A percentile compares a stretch with the other conserved stretches of the same genome.
Evolutionary conservation across 345 rosid species (phyloP).

Genomic region (Boechera stricta): DNA sequence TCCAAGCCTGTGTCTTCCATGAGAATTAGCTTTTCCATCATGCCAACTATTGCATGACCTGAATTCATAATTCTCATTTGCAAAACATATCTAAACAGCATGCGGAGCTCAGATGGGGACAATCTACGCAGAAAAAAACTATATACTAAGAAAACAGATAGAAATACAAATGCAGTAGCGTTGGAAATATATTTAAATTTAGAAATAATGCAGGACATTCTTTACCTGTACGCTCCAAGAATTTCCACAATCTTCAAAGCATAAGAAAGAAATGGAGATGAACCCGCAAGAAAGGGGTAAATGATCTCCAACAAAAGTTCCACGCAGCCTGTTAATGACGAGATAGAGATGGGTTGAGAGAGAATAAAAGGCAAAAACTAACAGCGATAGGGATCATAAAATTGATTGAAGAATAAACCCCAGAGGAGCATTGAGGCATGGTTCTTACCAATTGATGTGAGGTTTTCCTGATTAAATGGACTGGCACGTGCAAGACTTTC

Average conservation of each 20-base stretch:
- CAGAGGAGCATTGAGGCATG: conserved; percentile 22
- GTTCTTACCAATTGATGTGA: conserved; percentile 88
- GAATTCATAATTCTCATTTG: conserved; percentile 85
- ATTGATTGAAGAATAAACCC: conserved; percentile 27
- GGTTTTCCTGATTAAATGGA: conserved; percentile 93
- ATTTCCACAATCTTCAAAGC: conserved; percentile 93
- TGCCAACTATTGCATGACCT: conserved; percentile 79
- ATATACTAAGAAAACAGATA: conserved; percentile 32
- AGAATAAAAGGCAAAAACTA: conserved; percentile 44
- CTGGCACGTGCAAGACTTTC: conserved; percentile 87
- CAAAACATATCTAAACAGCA: conserved; percentile 79
- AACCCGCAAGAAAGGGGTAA: conserved; percentile 83
- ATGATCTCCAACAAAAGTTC: conserved; percentile 92
- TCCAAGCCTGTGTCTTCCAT: conserved; percentile 84
- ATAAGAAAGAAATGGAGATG: conserved; percentile 81
- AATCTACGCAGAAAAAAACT: conserved; percentile 65
- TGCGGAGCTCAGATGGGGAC: conserved; percentile 89
- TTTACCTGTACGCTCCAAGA: conserved; percentile 95
- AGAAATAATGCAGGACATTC: conserved; percentile 23
- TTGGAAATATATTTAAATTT: conserved; percentile 21
- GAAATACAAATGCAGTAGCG: conserved; percentile 25
- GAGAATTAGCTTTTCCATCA: conserved; percentile 92
- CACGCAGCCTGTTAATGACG: conserved; percentile 71
- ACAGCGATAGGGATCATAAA: conserved; percentile 23
- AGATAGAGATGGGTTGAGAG: conserved; percentile 36